Evolutionary conservation across 2,329 filamentous ascomycete species (phyloP), one percentile per base, ranked within the genome.

Genomic region (Byssothecium circinans): DNA sequence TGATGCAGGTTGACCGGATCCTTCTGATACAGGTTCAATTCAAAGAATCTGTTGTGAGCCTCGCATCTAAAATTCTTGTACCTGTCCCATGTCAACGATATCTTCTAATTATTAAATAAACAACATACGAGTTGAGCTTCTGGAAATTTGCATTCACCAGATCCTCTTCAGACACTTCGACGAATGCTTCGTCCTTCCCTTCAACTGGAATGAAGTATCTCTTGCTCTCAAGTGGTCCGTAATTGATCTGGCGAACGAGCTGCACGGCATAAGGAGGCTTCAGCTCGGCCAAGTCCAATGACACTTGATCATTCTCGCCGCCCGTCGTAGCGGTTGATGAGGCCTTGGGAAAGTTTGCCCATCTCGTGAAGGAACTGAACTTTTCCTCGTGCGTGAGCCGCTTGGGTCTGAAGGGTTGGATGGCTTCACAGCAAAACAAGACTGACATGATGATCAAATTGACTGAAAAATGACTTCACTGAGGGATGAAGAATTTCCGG

Each of bases 1-100:
- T 76, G 74, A 49, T 78, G 75, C 33, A 37, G 57, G 52, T 77
- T 78, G 22, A 72, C 49, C 0, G 75, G 73, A 53, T 78, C 64
- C 51, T 75, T 77, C 61, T 78, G 64, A 50, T 79, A 78, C 1
- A 78, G n/a, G 54, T 78, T 79, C 23, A 75, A 19, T 51, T 79
- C 76, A 51, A 77, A 78, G 61, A 78, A 79, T 50, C 69, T 74
- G 50, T 78, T 69, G 52, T 79, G 74, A 1, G 2, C 20, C 1
- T 43, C 49, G 45, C 75, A 78, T 43, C 66, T 74, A 65, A 68
- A 78, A 53, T 78, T 79, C 61, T 78, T 78, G 58, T 69, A 78
- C 5, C 74, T 78, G 36, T 1, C 17, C 1, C 14, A 44, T 39
- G 33, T 14, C 45, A 35, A 48, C 8, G 8, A 19, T n/a, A 42